A percentile compares a stretch with the other conserved stretches of the same genome.
phyloP scores from a whole-genome alignment of 225 moss, liverwort and hornwort species.

The Asterella californica region DNA sequence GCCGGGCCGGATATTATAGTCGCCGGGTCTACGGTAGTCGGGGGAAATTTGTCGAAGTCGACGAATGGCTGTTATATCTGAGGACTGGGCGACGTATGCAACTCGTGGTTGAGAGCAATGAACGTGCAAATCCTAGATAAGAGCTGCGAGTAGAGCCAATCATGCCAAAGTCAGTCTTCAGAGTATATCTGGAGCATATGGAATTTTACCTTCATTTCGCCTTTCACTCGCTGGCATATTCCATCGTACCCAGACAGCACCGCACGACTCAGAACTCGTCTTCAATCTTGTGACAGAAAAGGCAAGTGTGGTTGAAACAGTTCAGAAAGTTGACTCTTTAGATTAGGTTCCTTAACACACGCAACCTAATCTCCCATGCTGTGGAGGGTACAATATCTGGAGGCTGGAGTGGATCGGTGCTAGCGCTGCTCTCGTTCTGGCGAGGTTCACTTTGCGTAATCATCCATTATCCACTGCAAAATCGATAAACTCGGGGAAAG shows the following conservation, averaged over 20 bases:
- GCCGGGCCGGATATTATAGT: constrained; percentile 4
- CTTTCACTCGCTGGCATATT: not conserved
- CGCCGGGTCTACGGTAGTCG: not conserved
- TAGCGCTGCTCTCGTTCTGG: too few relatives aligned
- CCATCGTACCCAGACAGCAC: not conserved
- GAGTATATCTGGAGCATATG: constrained; percentile 5
- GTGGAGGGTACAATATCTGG: too few relatives aligned
- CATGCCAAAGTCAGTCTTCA: constrained; percentile 1
- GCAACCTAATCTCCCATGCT: too few relatives aligned
- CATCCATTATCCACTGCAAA: too few relatives aligned
- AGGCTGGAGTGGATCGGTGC: too few relatives aligned
- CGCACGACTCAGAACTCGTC: too few relatives aligned
- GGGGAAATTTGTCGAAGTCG: not conserved
- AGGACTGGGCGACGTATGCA: not conserved
- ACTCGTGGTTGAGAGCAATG: constrained; percentile 15
- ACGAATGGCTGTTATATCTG: not conserved
- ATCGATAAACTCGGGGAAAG: too few relatives aligned
- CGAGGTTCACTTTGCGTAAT: too few relatives aligned
- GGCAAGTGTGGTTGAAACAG: too few relatives aligned
- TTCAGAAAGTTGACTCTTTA: too few relatives aligned
- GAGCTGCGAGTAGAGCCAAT: constrained; percentile 7
- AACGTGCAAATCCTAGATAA: constrained; percentile 17
- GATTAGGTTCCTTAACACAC: too few relatives aligned
- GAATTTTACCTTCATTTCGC: not conserved
- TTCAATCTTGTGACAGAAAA: too few relatives aligned